Conservation (phyloP, 2,329 filamentous ascomycete genomes). For the Bipolaris bicolor region DNA sequence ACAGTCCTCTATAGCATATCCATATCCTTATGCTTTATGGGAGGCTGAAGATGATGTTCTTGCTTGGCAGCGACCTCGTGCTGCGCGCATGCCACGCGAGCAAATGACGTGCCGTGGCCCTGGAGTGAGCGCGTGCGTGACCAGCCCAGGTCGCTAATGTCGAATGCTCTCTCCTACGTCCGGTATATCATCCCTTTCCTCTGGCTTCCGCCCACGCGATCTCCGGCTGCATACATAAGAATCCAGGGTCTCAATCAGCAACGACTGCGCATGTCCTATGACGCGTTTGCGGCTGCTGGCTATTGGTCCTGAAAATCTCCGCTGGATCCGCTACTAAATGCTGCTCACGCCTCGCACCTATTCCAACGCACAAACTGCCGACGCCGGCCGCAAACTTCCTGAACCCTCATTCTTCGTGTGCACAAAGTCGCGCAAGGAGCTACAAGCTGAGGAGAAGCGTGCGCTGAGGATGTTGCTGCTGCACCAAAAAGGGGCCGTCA, state of each 20-base stretch:
- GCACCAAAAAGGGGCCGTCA: conserved; percentile 88
- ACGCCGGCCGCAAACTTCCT: conserved; percentile 38
- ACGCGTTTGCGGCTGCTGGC: conserved; percentile 21
- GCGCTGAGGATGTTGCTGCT: conserved; percentile 76
- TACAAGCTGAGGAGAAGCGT: conserved; percentile 39
- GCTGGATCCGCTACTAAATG: conserved; percentile 47
- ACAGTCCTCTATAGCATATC: neutral
- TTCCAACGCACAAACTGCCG: conserved; percentile 46
- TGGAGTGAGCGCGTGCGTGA: conserved; percentile 18
- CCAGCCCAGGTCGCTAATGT: conserved; percentile 4
- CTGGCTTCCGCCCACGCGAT: conserved; percentile 5
- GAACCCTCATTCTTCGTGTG: conserved; percentile 44
- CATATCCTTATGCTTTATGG: neutral
- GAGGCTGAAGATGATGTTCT: neutral
- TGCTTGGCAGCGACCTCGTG: conserved; percentile 7
- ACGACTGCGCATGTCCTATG: conserved; percentile 19
- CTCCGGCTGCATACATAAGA: conserved; percentile 1
- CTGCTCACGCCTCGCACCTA: conserved; percentile 51
- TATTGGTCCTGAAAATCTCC: conserved; percentile 28
- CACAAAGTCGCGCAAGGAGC: conserved; percentile 42
- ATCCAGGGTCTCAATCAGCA: conserved; percentile 10
- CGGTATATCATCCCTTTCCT: conserved; percentile 1
- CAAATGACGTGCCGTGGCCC: conserved; percentile 16
- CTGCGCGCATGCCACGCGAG: conserved; percentile 18
- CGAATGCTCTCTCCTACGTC: neutral